Conservation (phyloP, 768 basidiomycete species). For the Psilocybe cubensis region DNA sequence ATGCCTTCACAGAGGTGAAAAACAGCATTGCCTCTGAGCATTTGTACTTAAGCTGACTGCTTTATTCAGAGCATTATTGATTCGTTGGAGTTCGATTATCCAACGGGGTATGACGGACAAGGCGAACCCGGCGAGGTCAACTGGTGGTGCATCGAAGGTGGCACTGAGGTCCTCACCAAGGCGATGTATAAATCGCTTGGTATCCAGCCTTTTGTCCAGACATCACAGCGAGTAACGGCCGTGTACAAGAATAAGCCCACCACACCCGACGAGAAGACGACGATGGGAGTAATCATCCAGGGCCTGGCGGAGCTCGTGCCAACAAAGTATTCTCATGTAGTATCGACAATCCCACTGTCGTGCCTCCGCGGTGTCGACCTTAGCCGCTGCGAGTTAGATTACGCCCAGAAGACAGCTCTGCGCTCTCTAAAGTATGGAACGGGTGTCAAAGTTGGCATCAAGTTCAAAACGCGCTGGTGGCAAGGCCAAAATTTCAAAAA, state of each 20-base stretch:
- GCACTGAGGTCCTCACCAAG: slow-evolving; percentile 14
- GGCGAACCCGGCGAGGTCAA: slow-evolving; percentile 1
- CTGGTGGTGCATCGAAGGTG: slow-evolving; percentile 28
- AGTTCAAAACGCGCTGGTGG: slow-evolving; percentile 41
- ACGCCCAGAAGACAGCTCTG: slow-evolving; percentile 34
- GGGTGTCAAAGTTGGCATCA: slow-evolving; percentile 37
- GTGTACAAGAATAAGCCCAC: slow-evolving; percentile 2
- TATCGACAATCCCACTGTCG: slow-evolving; percentile 35
- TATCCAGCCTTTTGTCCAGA: neutral
- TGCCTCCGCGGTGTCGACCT: slow-evolving; percentile 32
- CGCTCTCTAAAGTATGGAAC: slow-evolving; percentile 32
- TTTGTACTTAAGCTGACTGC: neutral
- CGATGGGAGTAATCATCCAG: slow-evolving; percentile 8
- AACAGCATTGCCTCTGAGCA: neutral
- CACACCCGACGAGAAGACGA: neutral
- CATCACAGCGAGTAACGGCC: slow-evolving; percentile 4
- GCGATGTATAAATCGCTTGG: slow-evolving; percentile 12
- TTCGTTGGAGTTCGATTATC: slow-evolving; percentile 19
- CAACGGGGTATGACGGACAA: slow-evolving; percentile 1
- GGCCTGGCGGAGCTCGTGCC: slow-evolving; percentile 4
- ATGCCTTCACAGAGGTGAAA: slow-evolving; percentile 32
- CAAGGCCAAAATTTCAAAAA: slow-evolving; percentile 5
- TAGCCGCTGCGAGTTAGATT: slow-evolving; percentile 21
- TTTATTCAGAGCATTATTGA: slow-evolving; percentile 9
- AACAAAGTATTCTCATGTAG: slow-evolving; percentile 25